These are phyloP conservation scores for Volvox carteri DNA, from an alignment of 163 green algal species.

Conservation along the genomic window DNA sequence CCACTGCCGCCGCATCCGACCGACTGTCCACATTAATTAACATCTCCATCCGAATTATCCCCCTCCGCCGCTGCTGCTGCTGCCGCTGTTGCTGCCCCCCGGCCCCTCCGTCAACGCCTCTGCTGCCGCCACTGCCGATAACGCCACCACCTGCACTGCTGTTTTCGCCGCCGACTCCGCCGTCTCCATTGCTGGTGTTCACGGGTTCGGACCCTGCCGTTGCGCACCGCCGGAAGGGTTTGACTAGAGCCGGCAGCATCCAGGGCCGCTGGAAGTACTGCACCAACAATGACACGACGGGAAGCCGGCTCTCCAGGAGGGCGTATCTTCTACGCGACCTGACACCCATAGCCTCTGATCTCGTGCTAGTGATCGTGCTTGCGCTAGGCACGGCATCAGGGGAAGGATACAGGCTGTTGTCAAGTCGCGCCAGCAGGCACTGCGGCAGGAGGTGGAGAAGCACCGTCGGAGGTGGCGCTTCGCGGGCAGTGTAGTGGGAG, in stretches of 20 bases:
- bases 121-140: background rate
- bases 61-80: background rate
- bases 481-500: too few species aligned
- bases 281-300: slow-evolving; percentile 55
- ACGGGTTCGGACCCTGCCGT: background rate
- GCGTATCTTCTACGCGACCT: too few species aligned
- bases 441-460: slow-evolving; percentile 25
- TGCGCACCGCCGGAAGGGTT: slow-evolving; percentile 9
- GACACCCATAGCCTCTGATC: too few species aligned
- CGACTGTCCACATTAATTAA: slow-evolving; percentile 41
- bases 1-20: background rate
- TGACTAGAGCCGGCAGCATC: slow-evolving; percentile 48
- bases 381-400: too few species aligned
- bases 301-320: background rate
- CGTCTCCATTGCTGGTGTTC: background rate
- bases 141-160: too few species aligned
- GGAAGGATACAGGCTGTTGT: background rate
- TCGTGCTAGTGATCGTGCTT: too few species aligned
- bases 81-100: too few species aligned
- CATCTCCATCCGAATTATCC: slow-evolving; percentile 29
- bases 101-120: background rate
- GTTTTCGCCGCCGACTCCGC: too few species aligned
- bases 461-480: too few species aligned
- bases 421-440: slow-evolving; percentile 4
- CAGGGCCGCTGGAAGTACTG: slow-evolving; percentile 63